Percentiles rank a stretch among this genome's conserved stretches.
These are phyloP conservation scores for Leccinum huronense DNA, from an alignment of 1,284 basidiomycete species.

Conservation along the genomic window DNA sequence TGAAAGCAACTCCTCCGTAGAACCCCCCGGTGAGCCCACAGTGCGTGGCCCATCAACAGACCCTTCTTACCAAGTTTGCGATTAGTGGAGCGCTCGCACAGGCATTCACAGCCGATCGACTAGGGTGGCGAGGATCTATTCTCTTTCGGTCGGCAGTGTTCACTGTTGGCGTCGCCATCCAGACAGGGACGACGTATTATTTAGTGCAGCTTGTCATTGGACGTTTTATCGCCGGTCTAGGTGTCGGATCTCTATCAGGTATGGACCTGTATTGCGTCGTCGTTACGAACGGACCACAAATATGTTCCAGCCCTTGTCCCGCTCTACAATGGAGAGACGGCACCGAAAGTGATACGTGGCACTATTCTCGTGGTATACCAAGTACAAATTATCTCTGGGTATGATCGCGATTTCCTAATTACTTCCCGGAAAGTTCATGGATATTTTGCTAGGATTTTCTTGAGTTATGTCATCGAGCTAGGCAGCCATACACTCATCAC, in stretches of 20 bases:
- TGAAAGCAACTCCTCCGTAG: slow-evolving; percentile 24
- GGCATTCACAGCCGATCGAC: slow-evolving; percentile 73
- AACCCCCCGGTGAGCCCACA: slow-evolving; percentile 54
- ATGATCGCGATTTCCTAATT: slow-evolving; percentile 16
- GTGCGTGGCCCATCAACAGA: not conserved
- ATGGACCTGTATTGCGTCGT: slow-evolving; percentile 15
- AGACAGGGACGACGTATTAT: slow-evolving; percentile 62
- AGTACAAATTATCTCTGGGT: slow-evolving; percentile 72
- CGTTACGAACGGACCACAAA: not conserved
- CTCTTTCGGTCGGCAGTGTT: slow-evolving; percentile 77
- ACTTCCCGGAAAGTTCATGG: not conserved
- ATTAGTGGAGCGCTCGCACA: slow-evolving; percentile 66
- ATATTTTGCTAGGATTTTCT: slow-evolving; percentile 43
- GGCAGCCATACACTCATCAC: slow-evolving; percentile 54
- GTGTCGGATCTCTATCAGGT: slow-evolving; percentile 77
- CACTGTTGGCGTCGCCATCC: slow-evolving; percentile 68
- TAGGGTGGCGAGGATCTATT: slow-evolving; percentile 71
- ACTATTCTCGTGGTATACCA: slow-evolving; percentile 75
- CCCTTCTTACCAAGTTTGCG: slow-evolving; percentile 10
- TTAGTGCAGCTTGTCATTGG: slow-evolving; percentile 69
- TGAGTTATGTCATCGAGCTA: slow-evolving; percentile 26
- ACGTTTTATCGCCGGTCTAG: slow-evolving; percentile 68
- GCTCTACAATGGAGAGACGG: slow-evolving; percentile 78
- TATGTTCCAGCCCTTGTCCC: slow-evolving; percentile 65
- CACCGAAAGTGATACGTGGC: slow-evolving; percentile 74